A percentile compares a stretch with the other conserved stretches of the same genome.
phyloP scores from a whole-genome alignment of 1,284 basidiomycete species.

The Tilletia caries region DNA sequence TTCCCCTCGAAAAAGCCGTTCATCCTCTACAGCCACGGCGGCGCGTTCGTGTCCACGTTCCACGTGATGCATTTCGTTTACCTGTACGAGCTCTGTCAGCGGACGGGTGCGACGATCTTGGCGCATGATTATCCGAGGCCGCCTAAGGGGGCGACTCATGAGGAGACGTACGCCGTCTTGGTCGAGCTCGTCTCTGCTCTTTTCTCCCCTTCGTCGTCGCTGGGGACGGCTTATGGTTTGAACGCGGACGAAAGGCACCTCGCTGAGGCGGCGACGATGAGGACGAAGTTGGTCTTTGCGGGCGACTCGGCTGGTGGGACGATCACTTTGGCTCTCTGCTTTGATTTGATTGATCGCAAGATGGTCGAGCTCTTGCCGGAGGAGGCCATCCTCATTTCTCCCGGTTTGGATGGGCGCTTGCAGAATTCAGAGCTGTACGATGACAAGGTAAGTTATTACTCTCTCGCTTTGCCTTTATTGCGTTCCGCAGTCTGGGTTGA shows the following conservation, averaged over 20 bases:
- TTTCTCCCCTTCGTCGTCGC: not conserved
- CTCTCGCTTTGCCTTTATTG: too few species aligned
- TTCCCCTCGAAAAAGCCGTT: not conserved
- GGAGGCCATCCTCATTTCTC: not conserved
- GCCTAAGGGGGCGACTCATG: not conserved
- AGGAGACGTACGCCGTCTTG: slow-evolving; percentile 4
- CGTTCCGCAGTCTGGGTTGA: not conserved
- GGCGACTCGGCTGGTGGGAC: slow-evolving; percentile 7
- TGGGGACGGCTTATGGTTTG: not conserved
- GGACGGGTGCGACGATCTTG: slow-evolving; percentile 2
- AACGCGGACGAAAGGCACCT: not conserved
- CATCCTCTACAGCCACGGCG: slow-evolving; percentile 6
- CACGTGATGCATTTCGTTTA: not conserved
- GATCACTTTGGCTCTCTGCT: not conserved
- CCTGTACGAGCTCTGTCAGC: slow-evolving; percentile 2
- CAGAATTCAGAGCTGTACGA: not conserved
- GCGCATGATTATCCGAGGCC: not conserved
- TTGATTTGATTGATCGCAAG: not conserved
- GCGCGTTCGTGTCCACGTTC: not conserved
- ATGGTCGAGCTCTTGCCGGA: not conserved
- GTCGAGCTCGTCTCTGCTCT: not conserved
- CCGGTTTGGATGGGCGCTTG: not conserved
- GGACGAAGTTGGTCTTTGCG: not conserved
- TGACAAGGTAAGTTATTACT: not conserved
- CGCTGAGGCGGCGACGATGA: not conserved